Base-by-base conservation (phyloP, 495 filamentous ascomycete species). In the Aspergillus sparsus region DNA sequence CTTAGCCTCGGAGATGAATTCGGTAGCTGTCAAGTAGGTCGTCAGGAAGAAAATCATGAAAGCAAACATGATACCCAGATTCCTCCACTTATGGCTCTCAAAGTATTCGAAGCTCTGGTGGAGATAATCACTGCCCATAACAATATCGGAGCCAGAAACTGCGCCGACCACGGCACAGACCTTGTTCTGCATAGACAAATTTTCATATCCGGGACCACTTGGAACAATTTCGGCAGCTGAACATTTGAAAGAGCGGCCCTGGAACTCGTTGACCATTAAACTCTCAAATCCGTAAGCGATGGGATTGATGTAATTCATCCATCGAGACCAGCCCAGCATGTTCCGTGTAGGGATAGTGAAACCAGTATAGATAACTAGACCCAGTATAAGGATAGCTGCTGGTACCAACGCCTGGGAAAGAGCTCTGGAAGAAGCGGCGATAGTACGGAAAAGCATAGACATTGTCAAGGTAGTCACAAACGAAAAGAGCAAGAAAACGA, bases 31-130 rank as follows among this genome's bases (percentile, higher is more conserved):
- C 9, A 83, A 63, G 56, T 82, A 72, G 13, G 82, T 71, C 42
- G 71, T 53, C 49, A 85, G 74, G 71, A 89, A 89, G 72, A 87
- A 85, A 8, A 81, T 52, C 70, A 83, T 86, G 69, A 90, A 88
- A 11, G 74, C 87, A 56, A 84, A 76, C 56, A 90, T 82, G 63
- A 91, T 83, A 27, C 86, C 87, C 62, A 89, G 68, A 60, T 90
- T 89, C n/a, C 87, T 72, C 87, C 87, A 90, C 33, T 88, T 78
- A 63, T 90, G 83, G 27, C 66, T 72, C 42, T 77, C 68, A 18
- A 71, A 74, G 60, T 89, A 90, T 7, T 73, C 69, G 68, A 80
- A 90, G 36, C 80, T 83, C 6, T 76, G 62, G 31, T 69, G 47
- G 27, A 86, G 78, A 60, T 85, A 89, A 15, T 74, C 71, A 44